Conservation (phyloP, 2,329 filamentous ascomycete species). For the Penicillium sp. region DNA sequence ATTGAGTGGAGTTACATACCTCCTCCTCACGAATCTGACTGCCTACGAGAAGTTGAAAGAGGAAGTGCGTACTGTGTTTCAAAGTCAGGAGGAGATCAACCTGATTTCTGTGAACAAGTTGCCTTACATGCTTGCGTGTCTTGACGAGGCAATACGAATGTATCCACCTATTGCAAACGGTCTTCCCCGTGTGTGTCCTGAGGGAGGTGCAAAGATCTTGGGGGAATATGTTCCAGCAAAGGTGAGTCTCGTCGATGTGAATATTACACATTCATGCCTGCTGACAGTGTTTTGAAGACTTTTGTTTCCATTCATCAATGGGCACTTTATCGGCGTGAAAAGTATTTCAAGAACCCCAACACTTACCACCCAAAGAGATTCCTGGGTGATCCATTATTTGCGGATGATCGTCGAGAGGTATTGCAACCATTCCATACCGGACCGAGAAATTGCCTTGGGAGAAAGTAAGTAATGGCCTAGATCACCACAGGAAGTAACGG, state of each 20-base stretch:
- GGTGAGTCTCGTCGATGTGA: conserved; percentile 5
- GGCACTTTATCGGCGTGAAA: conserved; percentile 44
- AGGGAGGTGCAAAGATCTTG: conserved; percentile 18
- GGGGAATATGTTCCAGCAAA: conserved; percentile 22
- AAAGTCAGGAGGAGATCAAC: conserved; percentile 39
- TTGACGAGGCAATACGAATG: conserved; percentile 45
- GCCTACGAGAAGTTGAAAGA: conserved; percentile 30
- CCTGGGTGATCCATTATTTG: conserved; percentile 31
- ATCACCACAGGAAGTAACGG: too few relatives aligned
- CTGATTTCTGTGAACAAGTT: conserved; percentile 31
- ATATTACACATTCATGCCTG: not conserved
- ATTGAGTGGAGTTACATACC: conserved; percentile 43
- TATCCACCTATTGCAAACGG: conserved; percentile 37
- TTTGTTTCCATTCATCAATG: conserved; percentile 46
- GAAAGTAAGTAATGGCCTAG: conserved; percentile 41
- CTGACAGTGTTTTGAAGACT: conserved; percentile 31
- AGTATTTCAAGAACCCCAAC: conserved; percentile 47
- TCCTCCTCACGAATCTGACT: conserved; percentile 37
- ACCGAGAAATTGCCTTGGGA: conserved; percentile 51
- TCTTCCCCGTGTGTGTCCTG: conserved; percentile 20
- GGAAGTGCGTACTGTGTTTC: conserved; percentile 44
- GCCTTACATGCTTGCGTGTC: conserved; percentile 41
- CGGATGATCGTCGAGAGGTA: conserved; percentile 43
- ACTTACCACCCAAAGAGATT: conserved; percentile 49
- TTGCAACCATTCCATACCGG: conserved; percentile 52